A percentile compares a stretch with the other conserved stretches of the same genome.
These are phyloP conservation scores for Gossypium stocksii DNA, from an alignment of 345 rosid species.

Conservation along the genomic window DNA sequence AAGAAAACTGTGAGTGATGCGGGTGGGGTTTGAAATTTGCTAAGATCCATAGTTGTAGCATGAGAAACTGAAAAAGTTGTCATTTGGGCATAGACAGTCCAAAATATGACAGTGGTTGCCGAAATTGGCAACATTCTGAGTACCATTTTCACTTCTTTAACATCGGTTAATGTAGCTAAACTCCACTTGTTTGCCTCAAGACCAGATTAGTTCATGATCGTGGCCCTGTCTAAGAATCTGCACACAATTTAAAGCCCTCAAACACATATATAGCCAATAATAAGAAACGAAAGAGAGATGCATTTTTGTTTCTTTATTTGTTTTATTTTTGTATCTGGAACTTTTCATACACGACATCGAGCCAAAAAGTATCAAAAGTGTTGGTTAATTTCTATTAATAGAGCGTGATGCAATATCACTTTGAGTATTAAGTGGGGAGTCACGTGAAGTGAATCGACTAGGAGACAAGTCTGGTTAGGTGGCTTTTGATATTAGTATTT, in stretches of 20 bases:
- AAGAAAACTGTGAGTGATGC: constrained; percentile 78
- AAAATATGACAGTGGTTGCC: constrained; percentile 82
- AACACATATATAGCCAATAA: neutral
- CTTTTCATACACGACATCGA: no score
- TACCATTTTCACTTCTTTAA: constrained; percentile 87
- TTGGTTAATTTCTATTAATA: neutral
- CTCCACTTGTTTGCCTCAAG: constrained; percentile 56
- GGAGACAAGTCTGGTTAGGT: constrained; percentile 9
- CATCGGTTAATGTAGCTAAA: constrained; percentile 77
- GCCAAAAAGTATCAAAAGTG: no score
- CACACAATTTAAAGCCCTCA: constrained; percentile 8
- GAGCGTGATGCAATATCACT: neutral
- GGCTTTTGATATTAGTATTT: constrained; percentile 14
- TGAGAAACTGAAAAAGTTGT: constrained; percentile 93
- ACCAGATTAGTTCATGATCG: constrained; percentile 45
- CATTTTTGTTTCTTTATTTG: no score
- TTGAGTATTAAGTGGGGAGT: constrained; percentile 9
- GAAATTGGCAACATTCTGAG: constrained; percentile 84
- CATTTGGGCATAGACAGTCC: constrained; percentile 96
- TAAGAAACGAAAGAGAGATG: no score
- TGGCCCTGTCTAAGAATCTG: constrained; percentile 88
- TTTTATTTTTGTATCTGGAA: no score
- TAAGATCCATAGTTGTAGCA: constrained; percentile 85
- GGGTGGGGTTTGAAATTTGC: constrained; percentile 63
- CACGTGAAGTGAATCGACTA: constrained; percentile 21